Percentiles rank a stretch among this genome's conserved stretches.
Conservation (phyloP, 192 early-diverging fungal genomes). For the Umbelopsis isabellina region DNA sequence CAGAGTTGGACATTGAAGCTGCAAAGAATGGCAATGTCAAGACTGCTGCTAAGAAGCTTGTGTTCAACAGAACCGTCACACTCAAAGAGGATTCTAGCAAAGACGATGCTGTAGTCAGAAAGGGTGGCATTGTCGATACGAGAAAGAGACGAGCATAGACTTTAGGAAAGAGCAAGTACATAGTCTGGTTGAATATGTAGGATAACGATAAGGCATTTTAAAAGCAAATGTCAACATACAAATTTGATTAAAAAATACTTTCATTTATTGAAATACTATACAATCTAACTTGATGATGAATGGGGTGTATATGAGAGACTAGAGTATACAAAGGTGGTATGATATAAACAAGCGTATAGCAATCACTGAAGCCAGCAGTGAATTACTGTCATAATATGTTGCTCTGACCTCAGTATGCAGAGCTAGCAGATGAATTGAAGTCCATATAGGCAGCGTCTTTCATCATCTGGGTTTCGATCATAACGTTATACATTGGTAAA, state of each 20-base stretch:
- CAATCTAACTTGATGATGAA: constrained; percentile 3
- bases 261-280: neutral
- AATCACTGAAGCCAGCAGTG: constrained; percentile 11
- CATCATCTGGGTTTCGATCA: constrained; percentile 12
- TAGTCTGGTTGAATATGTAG: neutral
- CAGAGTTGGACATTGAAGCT: constrained; percentile 64
- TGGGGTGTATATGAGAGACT: too few species aligned
- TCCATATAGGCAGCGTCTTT: neutral
- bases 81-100: constrained; percentile 75
- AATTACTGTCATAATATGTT: neutral
- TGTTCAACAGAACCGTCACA: constrained; percentile 71
- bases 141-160: constrained; percentile 25
- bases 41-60: constrained; percentile 42
- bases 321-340: constrained; percentile 1
- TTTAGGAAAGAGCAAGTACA: neutral
- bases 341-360: neutral
- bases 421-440: neutral
- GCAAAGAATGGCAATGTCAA: constrained; percentile 62
- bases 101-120: constrained; percentile 30
- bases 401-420: neutral
- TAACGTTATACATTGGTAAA: neutral
- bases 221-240: neutral
- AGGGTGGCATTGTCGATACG: constrained; percentile 17
- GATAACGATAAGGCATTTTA: neutral
- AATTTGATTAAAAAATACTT: neutral